Evolutionary conservation across 768 basidiomycete genomes (phyloP).

Genomic region (Amanita fuliginea): DNA sequence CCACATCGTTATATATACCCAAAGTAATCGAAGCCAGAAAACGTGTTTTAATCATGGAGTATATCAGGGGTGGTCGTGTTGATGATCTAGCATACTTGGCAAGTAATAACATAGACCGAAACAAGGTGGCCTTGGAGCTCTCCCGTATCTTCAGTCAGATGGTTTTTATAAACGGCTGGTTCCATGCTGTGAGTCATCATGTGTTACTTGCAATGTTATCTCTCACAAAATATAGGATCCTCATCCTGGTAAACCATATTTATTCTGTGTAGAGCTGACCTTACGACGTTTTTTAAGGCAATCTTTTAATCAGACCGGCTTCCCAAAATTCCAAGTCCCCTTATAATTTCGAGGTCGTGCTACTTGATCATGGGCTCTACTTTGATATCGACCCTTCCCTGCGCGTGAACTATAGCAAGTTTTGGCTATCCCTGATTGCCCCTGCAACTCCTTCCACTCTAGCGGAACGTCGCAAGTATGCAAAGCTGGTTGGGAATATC

Average conservation of each 20-base stretch:
- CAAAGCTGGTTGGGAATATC: constrained; percentile 85
- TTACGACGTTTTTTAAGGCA: constrained; percentile 36
- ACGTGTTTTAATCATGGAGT: constrained; percentile 92
- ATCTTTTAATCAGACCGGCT: constrained; percentile 80
- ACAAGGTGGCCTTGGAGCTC: constrained; percentile 86
- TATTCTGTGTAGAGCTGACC: background rate
- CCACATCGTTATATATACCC: constrained; percentile 83
- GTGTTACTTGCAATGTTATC: constrained; percentile 5
- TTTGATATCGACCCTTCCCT: constrained; percentile 80
- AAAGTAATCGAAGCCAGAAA: constrained; percentile 71
- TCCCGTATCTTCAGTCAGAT: constrained; percentile 86
- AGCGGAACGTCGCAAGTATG: constrained; percentile 74
- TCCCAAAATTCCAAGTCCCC: constrained; percentile 55
- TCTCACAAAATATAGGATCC: constrained; percentile 48
- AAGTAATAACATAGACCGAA: constrained; percentile 77
- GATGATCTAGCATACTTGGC: constrained; percentile 83
- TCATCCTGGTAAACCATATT: constrained; percentile 51
- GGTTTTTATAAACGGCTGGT: constrained; percentile 94
- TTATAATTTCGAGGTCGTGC: constrained; percentile 92
- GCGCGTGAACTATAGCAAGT: constrained; percentile 73
- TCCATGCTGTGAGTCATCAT: constrained; percentile 52
- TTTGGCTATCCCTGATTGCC: constrained; percentile 86
- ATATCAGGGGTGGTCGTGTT: constrained; percentile 77
- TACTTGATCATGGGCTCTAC: constrained; percentile 91
- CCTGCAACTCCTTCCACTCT: constrained; percentile 53